Evolutionary conservation across 164 flowering plant genomes (phyloP), one percentile per base, ranked within the genome.

Genomic region (Stephania japonica): DNA sequence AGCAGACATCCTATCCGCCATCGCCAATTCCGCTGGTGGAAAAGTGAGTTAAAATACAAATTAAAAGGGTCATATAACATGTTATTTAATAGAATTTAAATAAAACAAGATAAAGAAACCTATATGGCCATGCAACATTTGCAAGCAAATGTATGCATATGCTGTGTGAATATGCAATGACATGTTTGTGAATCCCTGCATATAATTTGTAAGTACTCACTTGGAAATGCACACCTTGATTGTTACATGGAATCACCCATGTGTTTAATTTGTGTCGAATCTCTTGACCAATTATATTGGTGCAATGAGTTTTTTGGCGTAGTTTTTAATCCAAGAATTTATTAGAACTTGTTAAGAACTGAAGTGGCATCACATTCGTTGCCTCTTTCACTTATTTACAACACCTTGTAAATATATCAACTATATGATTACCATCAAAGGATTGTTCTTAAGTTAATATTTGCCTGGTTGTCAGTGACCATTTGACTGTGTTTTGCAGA

Each of bases 11-110:
- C 80, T 91, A n/a, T 80, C 89, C 26, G 74, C 85, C 78, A 87
- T 94, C 73, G 82, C 86, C 65, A 80, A 70, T 74, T 84, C 87
- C 73, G 94, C 94, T 74, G 98, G 98, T 65, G 98, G 94, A 72
- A 82, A 86, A 75, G 98, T 91, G 84, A 86, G 94, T 87, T 42
- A 19, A 59, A 59, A 21, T 59, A 59, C 9, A 9, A 32, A 32
- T 32, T 32, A 32, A 32, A 32, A 32, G 38, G 1, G 38, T 32
- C 38, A 7, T 59, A 47, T 47, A 24, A 10, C n/a, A 59, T 7
- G 5, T 59, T 19, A 7, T 7, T 59, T 10, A 59, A 5, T 59
- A 3, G 21, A 21, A 7, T 18, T 19, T 59, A 7, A 21, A 59
- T 59, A 21, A 16, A 47, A 59, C n/a, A n/a, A 53, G 38, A 53